Base-by-base conservation (phyloP, 257 asterid genomes). In the Perilla frutescens region DNA sequence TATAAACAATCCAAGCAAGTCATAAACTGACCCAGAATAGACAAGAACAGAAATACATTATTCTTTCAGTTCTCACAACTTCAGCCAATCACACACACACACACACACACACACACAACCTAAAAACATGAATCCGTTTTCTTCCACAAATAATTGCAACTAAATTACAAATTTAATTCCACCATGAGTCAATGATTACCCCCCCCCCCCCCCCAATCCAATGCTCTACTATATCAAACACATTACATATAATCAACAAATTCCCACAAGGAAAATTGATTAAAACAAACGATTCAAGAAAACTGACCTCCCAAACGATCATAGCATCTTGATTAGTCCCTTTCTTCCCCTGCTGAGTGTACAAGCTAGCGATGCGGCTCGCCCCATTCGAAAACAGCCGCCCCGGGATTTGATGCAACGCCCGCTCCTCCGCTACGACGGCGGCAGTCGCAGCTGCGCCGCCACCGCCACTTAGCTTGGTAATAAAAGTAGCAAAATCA, bases 251-350 rank as follows among this genome's bases (percentile, higher is more conserved):
- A 72, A 54, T 1, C 26, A 32, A 54, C 26, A 55, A 61, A 69
- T 12, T 47, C 0, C 2, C 1, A 50, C 0, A 45, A 20, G 8
- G 15, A n/a, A n/a, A n/a, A n/a, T n/a, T n/a, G n/a, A n/a, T n/a
- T n/a, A n/a, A 66, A 26, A 29, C 8, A 9, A 43, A 56, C 0
- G 47, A 68, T 29, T 41, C 0, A 6, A 51, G 40, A 83, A 70
- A 74, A 79, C 85, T 66, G 47, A 91, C 99, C 99, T 94, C 99
- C 99, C 99, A 94, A 83, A 90, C 78, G 83, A 91, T 86, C 97
- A 94, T 94, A 34, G 99, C 97, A 32, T 94, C 99, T 76, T 94
- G 99, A 81, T 94, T 94, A 15, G 97, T 85, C 51, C 99, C 97
- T 76, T 94, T 94, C 86, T 87, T 94, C 66, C 99, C 99, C 76